Percentiles rank a stretch among this genome's conserved stretches.
These are phyloP conservation scores for Fusarium hainanense DNA, from an alignment of 2,329 filamentous ascomycete species.

Conservation along the genomic window DNA sequence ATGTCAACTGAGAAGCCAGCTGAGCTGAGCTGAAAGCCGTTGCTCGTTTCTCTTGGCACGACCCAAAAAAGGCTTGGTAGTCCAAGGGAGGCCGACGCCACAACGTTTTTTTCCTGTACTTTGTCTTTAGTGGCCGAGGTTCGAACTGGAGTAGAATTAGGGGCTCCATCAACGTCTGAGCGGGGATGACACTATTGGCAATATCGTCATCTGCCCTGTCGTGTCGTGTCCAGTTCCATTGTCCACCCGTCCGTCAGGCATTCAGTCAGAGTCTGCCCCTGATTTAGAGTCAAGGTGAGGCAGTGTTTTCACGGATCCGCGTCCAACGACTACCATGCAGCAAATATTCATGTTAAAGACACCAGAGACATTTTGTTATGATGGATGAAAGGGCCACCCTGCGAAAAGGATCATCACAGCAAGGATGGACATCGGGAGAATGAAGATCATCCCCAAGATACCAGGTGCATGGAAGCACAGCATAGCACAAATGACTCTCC, in stretches of 20 bases:
- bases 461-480: not conserved
- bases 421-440: not conserved
- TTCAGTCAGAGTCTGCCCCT: conserved; percentile 1
- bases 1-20: conserved; percentile 34
- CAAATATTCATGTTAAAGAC: not conserved
- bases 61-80: conserved; percentile 32
- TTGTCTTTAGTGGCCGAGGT: conserved; percentile 39
- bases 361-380: not conserved
- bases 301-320: not conserved
- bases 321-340: not conserved
- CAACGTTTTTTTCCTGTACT: conserved; percentile 45
- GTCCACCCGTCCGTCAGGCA: conserved; percentile 6
- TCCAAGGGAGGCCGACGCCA: conserved; percentile 39
- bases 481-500: not conserved
- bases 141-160: conserved; percentile 27
- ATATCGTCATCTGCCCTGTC: conserved; percentile 38
- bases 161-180: conserved; percentile 40
- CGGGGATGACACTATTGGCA: conserved; percentile 44
- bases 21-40: conserved; percentile 48
- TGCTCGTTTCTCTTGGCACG: conserved; percentile 38
- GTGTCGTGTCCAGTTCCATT: not conserved
- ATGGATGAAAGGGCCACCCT: not conserved
- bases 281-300: not conserved
- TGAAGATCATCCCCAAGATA: not conserved
- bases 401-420: not conserved